Evolutionary conservation across 164 flowering plant genomes (phyloP), one percentile per base, ranked within the genome.

Genomic region (Tetracentron sinense): DNA sequence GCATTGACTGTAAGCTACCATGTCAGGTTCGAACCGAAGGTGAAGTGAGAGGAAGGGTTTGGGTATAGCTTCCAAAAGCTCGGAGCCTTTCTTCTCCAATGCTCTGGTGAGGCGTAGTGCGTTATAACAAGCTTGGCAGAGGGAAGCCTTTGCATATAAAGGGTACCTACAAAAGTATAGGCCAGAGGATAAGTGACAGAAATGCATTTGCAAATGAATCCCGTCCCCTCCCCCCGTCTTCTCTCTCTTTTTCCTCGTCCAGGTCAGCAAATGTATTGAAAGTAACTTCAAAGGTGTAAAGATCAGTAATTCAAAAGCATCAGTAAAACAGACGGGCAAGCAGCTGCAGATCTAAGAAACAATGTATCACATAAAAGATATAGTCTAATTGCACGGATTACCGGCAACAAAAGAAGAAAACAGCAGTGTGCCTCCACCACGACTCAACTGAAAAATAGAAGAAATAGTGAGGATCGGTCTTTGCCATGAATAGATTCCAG

Each of bases 21-120:
- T 94, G 81, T 94, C 99, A 26, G 99, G 99, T 71, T 94, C 96
- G 67, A 94, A 94, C 12, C 99, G 85, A 55, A 91, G 96, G 76
- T 91, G 97, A 73, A 94, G 97, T 5, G 97, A 74, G 20, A 94
- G 72, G 72, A 94, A 94, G 42, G 96, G 96, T 67, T 88, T 94
- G n/a, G 97, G 97, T 62, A 89, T 86, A 51, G 90, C 87, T 59
- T 83, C 72, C 46, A 91, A 78, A 69, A 94, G 93, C 75, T 83
- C 79, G 22, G 68, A 56, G 30, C 82, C 89, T 78, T 89, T 91
- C 67, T 74, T 74, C 79, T 88, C 89, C 77, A 91, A 70, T 58
- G 79, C 51, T 16, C 47, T 71, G 6, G 90, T 82, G 42, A 94
- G 89, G 50, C 83, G 91, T 46, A 91, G 54, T 62, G 96, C 96